These are phyloP conservation scores for Eustoma russellianum DNA, from an alignment of 257 asterid species.

Conservation along the genomic window DNA sequence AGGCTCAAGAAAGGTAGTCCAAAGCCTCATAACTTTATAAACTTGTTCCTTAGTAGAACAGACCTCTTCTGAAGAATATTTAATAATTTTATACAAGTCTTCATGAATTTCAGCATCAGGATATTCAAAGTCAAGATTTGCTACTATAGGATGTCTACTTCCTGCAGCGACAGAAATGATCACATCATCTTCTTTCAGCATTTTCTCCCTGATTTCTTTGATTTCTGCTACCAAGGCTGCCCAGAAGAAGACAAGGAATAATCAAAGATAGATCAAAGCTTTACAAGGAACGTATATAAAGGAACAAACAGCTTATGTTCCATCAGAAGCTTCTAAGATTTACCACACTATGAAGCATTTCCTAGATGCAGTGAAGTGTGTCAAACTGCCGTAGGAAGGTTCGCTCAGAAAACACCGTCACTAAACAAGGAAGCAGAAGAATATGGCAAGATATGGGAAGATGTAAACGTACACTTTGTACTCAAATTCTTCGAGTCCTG, in stretches of 20 bases:
- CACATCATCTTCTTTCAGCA: constrained; percentile 65
- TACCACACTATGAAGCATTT: too few species aligned
- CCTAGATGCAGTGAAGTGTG: too few species aligned
- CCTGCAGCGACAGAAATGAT: constrained; percentile 78
- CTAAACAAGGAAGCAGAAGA: neutral
- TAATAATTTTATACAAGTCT: constrained; percentile 70
- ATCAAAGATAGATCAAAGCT: too few species aligned
- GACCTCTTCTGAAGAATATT: constrained; percentile 87
- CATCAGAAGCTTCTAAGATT: neutral
- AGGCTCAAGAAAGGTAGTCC: constrained; percentile 86
- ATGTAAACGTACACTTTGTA: constrained; percentile 68
- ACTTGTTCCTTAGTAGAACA: constrained; percentile 88
- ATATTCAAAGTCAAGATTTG: constrained; percentile 76
- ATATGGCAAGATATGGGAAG: neutral
- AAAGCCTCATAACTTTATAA: constrained; percentile 68
- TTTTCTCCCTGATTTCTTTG: constrained; percentile 81
- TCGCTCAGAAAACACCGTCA: neutral
- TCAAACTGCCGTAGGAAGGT: too few species aligned
- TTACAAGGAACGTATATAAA: neutral
- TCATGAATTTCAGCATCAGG: constrained; percentile 71
- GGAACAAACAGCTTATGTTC: constrained; percentile 3
- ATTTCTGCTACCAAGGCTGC: constrained; percentile 85
- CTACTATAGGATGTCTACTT: constrained; percentile 55
- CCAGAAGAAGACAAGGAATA: constrained; percentile 6
- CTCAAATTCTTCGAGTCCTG: constrained; percentile 94